Conservation (phyloP, 352 stramenopile species). For the Saprolegnia parasitica region DNA sequence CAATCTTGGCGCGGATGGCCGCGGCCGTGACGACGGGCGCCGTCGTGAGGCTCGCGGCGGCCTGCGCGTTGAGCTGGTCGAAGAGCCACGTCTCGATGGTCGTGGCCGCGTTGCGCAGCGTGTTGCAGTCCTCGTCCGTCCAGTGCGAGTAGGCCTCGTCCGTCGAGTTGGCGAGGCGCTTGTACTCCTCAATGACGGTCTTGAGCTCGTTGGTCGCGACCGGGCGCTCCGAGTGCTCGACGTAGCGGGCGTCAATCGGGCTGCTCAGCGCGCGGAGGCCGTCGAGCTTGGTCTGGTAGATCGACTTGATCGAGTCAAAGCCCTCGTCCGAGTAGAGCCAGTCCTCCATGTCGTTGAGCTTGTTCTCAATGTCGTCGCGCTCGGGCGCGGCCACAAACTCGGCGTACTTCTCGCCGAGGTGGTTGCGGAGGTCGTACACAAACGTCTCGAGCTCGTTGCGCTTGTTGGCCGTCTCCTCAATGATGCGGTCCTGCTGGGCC, state of each 20-base stretch:
- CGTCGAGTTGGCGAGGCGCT: conserved; percentile 91
- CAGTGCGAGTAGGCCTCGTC: conserved; percentile 94
- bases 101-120: conserved; percentile 86
- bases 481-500: conserved; percentile 93
- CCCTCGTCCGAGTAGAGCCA: conserved; percentile 99
- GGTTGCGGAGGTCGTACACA: conserved; percentile 99
- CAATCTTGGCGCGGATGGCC: conserved; percentile 87
- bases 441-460: conserved; percentile 99
- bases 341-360: conserved; percentile 92
- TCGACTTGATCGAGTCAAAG: conserved; percentile 97
- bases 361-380: conserved; percentile 77
- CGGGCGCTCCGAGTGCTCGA: conserved; percentile 87
- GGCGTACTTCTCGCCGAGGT: conserved; percentile 80
- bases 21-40: conserved; percentile 90
- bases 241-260: conserved; percentile 91
- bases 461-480: conserved; percentile 97
- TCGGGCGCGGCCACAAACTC: conserved; percentile 89
- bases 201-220: conserved; percentile 88
- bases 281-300: conserved; percentile 94
- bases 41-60: conserved; percentile 68
- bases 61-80: conserved; percentile 94
- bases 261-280: conserved; percentile 91
- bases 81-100: conserved; percentile 94
- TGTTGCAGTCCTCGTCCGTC: conserved; percentile 92
- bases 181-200: conserved; percentile 92